Evolutionary conservation across 495 filamentous ascomycete genomes (phyloP).

Genomic region (Neurospora sp.): DNA sequence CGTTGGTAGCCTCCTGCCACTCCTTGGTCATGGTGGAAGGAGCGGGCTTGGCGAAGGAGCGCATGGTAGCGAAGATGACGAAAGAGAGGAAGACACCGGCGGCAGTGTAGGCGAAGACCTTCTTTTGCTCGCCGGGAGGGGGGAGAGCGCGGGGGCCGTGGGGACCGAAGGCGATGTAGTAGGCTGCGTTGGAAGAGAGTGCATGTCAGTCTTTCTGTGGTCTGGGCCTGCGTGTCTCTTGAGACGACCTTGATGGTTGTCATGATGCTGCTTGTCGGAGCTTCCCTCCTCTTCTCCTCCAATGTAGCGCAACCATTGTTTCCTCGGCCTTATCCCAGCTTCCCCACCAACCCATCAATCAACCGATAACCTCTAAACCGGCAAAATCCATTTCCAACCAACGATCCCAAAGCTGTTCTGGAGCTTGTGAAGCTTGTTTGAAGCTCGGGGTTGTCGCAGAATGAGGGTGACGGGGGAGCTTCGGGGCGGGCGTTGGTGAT

Average conservation of each 20-base stretch:
- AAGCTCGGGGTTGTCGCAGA: neutral
- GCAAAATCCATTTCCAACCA: neutral
- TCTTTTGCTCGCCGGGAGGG: slow-evolving; percentile 73
- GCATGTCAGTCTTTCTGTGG: slow-evolving; percentile 1
- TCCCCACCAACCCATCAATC: neutral
- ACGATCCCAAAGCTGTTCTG: neutral
- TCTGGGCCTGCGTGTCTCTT: neutral
- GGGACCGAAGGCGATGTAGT: slow-evolving; percentile 95
- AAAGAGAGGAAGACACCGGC: slow-evolving; percentile 51
- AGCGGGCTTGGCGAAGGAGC: slow-evolving; percentile 52
- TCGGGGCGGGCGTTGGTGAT: neutral
- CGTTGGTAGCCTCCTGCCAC: slow-evolving; percentile 85
- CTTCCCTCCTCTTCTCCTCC: neutral
- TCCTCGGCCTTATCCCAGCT: neutral
- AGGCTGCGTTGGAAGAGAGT: slow-evolving; percentile 49
- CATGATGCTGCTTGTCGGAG: neutral
- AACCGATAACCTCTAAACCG: neutral
- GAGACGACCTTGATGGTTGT: slow-evolving; percentile 7
- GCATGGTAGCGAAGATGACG: slow-evolving; percentile 54
- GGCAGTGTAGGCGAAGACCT: slow-evolving; percentile 59
- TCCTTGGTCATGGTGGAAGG: slow-evolving; percentile 91
- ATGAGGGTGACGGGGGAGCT: slow-evolving; percentile 3
- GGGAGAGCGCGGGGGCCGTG: slow-evolving; percentile 79
- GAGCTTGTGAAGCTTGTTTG: neutral
- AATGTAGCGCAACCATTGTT: neutral